Conservation (phyloP, 2,329 filamentous ascomycete genomes). For the Penicillium glabrum region DNA sequence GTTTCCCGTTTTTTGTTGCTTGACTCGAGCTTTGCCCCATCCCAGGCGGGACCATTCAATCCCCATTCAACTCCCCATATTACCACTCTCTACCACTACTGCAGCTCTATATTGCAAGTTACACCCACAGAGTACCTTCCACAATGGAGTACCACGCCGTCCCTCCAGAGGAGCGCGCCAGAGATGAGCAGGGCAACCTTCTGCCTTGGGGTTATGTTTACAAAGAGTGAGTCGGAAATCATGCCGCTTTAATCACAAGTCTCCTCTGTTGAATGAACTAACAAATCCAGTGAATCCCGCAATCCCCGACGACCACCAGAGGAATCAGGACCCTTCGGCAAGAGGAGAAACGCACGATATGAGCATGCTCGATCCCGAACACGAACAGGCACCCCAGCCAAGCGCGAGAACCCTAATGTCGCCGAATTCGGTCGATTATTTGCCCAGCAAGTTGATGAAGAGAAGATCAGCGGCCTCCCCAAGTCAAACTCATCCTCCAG, state of each 20-base stretch:
- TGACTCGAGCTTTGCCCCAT: constrained; percentile 5
- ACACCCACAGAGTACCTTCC: not conserved
- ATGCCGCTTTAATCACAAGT: not conserved
- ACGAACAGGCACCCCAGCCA: constrained; percentile 59
- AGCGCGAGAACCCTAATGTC: constrained; percentile 56
- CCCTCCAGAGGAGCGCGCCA: constrained; percentile 61
- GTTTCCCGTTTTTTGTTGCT: constrained; percentile 8
- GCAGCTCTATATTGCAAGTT: not conserved
- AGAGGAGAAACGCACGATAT: constrained; percentile 47
- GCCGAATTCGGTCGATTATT: constrained; percentile 49
- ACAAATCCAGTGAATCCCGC: constrained; percentile 41
- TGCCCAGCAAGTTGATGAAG: constrained; percentile 45
- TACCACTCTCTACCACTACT: not conserved
- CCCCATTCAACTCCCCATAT: not conserved
- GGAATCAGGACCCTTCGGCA: constrained; percentile 64
- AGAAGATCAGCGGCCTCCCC: constrained; percentile 37
- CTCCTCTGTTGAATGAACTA: not conserved
- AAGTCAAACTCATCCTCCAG: constrained; percentile 44
- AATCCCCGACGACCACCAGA: constrained; percentile 55
- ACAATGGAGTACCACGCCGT: constrained; percentile 66
- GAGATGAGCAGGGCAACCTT: constrained; percentile 58
- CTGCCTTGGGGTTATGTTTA: constrained; percentile 65
- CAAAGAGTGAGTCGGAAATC: constrained; percentile 53
- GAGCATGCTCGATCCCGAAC: constrained; percentile 51
- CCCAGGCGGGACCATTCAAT: not conserved